Base-by-base conservation (phyloP, 345 rosid genomes). In the Anacardium occidentale region DNA sequence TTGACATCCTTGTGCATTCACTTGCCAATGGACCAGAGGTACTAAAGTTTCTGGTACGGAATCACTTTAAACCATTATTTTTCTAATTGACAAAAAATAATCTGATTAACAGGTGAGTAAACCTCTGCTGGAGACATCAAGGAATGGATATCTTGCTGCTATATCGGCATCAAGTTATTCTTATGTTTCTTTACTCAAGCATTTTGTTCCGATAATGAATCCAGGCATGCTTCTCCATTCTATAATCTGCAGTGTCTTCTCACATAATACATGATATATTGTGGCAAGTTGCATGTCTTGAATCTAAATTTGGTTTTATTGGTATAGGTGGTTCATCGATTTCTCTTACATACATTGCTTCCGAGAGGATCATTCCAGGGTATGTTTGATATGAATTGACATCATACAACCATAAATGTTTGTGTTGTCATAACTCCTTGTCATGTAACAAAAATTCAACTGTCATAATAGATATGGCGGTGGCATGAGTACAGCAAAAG, bases 1-100 rank as follows among this genome's bases (percentile, higher is more conserved):
- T 92, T 24, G 99, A 95, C 81, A 91, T 95, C 73, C 98, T 95
- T 54, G 92, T 95, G 66, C 98, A 95, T 75, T 95, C 98, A 37
- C 93, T 95, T 69, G 99, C 98, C 34, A 92, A 95, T 64, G 98
- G 96, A 34, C 98, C 98, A 8, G 97, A 95, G 99, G 98, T 91
- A 82, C 11, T 62, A 15, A 74, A 54, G 20, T 64, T 37, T 63
- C 51, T 60, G 34, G 29, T 22, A 18, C 61, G 26, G 48, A 21
- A 22, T 40, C 48, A 11, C 57, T 26, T 0, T 34, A 25, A 61
- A 5, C 22, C 22, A 42, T 59, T 62, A 61, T 73, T 25, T 60
- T 53, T 69, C 52, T 66, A 7, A 51, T 57, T 74, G 26, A 52
- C 26, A 10, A 64, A 21, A 42, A 61, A 20, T 55, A 29, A 26